phyloP scores from a whole-genome alignment of 2,329 filamentous ascomycete genomes.

The Fusarium penzigii region DNA sequence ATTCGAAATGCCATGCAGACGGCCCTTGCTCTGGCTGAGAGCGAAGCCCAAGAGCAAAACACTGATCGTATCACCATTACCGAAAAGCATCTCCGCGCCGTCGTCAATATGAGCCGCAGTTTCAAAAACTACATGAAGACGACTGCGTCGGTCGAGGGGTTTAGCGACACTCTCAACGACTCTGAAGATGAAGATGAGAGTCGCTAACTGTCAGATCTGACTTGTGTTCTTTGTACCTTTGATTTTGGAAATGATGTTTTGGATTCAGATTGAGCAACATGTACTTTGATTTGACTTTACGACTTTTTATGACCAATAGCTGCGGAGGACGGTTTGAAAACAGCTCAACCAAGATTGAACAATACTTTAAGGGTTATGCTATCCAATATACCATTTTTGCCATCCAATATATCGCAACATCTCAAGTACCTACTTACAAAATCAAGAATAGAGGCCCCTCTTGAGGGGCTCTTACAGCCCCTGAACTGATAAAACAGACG shows the following conservation, averaged over 20 bases:
- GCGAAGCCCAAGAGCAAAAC: slow-evolving; percentile 39
- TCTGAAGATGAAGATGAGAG: slow-evolving; percentile 14
- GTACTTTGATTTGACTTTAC: background rate
- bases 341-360: too few species aligned
- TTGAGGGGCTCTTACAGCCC: too few species aligned
- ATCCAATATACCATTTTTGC: too few species aligned
- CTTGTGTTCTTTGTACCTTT: background rate
- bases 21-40: slow-evolving; percentile 46
- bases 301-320: background rate
- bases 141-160: slow-evolving; percentile 20
- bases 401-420: too few species aligned
- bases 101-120: slow-evolving; percentile 37
- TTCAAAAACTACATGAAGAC: slow-evolving; percentile 36
- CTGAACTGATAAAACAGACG: too few species aligned
- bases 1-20: slow-evolving; percentile 48
- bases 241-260: background rate
- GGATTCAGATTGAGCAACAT: background rate
- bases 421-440: too few species aligned
- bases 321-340: too few species aligned
- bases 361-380: too few species aligned
- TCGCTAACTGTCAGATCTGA: background rate
- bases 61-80: slow-evolving; percentile 31
- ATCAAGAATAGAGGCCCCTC: too few species aligned
- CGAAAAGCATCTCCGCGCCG: slow-evolving; percentile 36
- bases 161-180: slow-evolving; percentile 20